These are phyloP conservation scores for Calocybe cyanea DNA, from an alignment of 768 basidiomycete species.

Conservation along the genomic window DNA sequence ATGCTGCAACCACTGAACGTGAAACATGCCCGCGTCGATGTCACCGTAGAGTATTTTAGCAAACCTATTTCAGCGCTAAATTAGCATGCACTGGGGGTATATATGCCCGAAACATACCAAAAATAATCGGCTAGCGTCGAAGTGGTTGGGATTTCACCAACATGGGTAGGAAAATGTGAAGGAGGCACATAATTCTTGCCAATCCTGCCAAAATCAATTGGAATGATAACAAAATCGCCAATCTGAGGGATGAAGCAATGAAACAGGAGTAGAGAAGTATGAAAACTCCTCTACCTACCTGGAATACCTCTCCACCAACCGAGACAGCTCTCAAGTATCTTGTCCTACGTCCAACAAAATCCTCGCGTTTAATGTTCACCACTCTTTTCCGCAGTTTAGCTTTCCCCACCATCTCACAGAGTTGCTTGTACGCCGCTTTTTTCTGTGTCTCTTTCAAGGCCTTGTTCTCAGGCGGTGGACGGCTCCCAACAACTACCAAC, in stretches of 20 bases:
- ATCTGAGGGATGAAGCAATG: slow-evolving; percentile 34
- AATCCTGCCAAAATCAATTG: slow-evolving; percentile 23
- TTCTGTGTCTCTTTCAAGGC: slow-evolving; percentile 22
- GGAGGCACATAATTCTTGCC: slow-evolving; percentile 21
- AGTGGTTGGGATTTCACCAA: slow-evolving; percentile 29
- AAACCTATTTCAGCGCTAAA: slow-evolving; percentile 48
- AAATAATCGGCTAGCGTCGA: slow-evolving; percentile 55
- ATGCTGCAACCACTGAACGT: slow-evolving; percentile 77
- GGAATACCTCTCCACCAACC: slow-evolving; percentile 34
- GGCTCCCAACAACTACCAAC: slow-evolving; percentile 50
- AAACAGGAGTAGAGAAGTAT: not conserved
- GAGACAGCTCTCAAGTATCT: slow-evolving; percentile 34
- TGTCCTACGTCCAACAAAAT: slow-evolving; percentile 29
- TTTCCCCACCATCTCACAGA: slow-evolving; percentile 26
- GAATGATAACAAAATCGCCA: slow-evolving; percentile 60
- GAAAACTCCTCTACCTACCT: not conserved
- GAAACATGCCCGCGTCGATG: slow-evolving; percentile 38
- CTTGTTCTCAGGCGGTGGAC: slow-evolving; percentile 26
- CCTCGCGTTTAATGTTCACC: slow-evolving; percentile 26
- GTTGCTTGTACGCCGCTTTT: slow-evolving; percentile 16
- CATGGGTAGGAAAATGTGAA: slow-evolving; percentile 28
- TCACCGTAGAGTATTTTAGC: slow-evolving; percentile 56
- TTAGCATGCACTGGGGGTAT: not conserved
- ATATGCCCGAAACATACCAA: slow-evolving; percentile 40
- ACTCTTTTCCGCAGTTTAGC: slow-evolving; percentile 21